Base-by-base conservation (phyloP, 164 flowering plant species). In the grape (Vitis vinifera) region DNA sequence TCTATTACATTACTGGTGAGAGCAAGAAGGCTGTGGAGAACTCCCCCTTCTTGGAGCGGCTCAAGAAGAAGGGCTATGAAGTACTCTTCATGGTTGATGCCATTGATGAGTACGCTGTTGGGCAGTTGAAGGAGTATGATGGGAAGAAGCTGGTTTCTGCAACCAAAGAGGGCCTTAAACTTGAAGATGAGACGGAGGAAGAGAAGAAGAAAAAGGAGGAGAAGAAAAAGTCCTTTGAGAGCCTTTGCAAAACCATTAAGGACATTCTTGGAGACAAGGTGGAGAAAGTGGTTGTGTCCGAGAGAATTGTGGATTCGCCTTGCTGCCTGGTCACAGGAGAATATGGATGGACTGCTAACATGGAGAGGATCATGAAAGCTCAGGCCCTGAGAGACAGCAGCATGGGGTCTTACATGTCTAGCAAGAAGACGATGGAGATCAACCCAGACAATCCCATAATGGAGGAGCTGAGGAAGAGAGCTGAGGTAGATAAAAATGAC, bases 111-210 rank as follows among this genome's bases (percentile, higher is more conserved):
- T 87, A 87, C 75, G 89, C 87, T 15, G 80, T 87, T 47, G 89
- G 91, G 51, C 91, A 87, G 68, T 71, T 87, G 65, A 87, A 87
- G 86, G 91, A 87, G 31, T 87, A 75, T 55, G 91, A 87, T 75
- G 91, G 91, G n/a, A 87, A 87, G 85, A 87, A 87, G 78, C 85
- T 87, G 15, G 89, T 87, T 1, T 87, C 90, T 59, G 90, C 90
- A 0, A 87, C 90, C 69, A 87, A 87, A 82, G 91, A 87, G 57
- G 91, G 91, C 23, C 64, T 87, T 69, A 83, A 87, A 75, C 80
- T 85, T 16, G 91, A 37, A 37, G 44, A 87, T 4, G 91, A 87
- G 66, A 80, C 60, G 13, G 88, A 85, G 59, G 90, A 87, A 23
- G 90, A 87, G 78, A 82, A 83, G 83, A 74, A 82, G 61, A 83